These are phyloP conservation scores for Pichia sp. DNA, from an alignment of 1,139 yeast genomes.

Conservation along the genomic window DNA sequence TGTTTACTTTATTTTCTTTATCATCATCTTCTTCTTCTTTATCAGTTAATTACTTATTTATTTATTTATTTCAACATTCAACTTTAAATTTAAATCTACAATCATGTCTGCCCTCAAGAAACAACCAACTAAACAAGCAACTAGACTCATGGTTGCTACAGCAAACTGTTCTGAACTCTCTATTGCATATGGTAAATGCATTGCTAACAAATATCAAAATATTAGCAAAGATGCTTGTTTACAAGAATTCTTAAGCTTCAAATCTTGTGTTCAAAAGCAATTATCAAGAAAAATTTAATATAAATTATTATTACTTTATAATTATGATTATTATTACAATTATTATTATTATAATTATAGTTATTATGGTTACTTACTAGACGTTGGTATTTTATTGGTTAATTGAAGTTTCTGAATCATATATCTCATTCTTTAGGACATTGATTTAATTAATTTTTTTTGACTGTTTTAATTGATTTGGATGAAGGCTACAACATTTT, in stretches of 20 bases:
- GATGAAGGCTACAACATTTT: too few relatives aligned
- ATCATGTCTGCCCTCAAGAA: conserved; percentile 12
- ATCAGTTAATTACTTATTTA: too few relatives aligned
- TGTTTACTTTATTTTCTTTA: too few relatives aligned
- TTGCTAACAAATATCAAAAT: conserved; percentile 48
- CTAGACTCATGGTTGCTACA: conserved; percentile 26
- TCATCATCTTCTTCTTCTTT: too few relatives aligned
- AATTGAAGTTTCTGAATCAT: too few relatives aligned
- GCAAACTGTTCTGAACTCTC: conserved; percentile 26
- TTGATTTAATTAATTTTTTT: too few relatives aligned
- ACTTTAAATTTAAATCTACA: not conserved
- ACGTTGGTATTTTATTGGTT: too few relatives aligned
- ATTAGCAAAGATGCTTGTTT: conserved; percentile 52
- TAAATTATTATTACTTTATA: not conserved
- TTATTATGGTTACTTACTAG: too few relatives aligned
- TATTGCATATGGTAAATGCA: conserved; percentile 52
- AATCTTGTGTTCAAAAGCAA: conserved; percentile 45
- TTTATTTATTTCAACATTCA: not conserved
- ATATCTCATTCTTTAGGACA: too few relatives aligned
- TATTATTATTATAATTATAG: too few relatives aligned
- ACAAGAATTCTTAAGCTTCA: conserved; percentile 50
- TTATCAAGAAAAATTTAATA: conserved; percentile 21
- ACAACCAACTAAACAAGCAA: conserved; percentile 24
- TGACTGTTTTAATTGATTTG: too few relatives aligned
- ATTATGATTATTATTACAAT: too few relatives aligned